phyloP scores from a whole-genome alignment of 371 early-diverging fungal genomes.

The Racocetra persica region DNA sequence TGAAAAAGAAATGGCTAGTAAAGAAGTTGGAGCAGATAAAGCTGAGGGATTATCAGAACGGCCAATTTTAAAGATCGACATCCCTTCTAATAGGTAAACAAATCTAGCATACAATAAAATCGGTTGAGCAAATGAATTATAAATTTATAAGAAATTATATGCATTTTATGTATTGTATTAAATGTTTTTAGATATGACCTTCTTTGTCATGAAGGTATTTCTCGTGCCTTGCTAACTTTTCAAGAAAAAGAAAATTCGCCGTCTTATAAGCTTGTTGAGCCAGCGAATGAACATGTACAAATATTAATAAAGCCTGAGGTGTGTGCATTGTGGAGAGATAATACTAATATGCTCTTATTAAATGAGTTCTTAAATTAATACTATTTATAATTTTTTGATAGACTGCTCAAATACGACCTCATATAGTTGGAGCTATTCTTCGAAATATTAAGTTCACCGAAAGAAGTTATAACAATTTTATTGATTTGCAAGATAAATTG shows the following conservation, averaged over 20 bases:
- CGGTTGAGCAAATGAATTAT: too few species aligned
- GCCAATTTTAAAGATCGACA: slow-evolving; percentile 96
- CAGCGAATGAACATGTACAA: slow-evolving; percentile 67
- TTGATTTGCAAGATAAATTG: slow-evolving; percentile 99
- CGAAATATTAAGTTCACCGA: slow-evolving; percentile 88
- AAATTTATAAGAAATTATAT: slow-evolving; percentile 29
- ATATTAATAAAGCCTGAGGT: slow-evolving; percentile 78
- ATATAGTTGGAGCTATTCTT: slow-evolving; percentile 94
- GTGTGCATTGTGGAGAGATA: background rate
- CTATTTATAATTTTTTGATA: slow-evolving; percentile 44
- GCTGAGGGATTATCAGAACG: slow-evolving; percentile 78
- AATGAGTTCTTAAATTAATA: background rate
- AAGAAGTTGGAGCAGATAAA: slow-evolving; percentile 62
- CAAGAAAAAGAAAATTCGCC: slow-evolving; percentile 74
- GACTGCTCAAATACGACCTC: slow-evolving; percentile 86
- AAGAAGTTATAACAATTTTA: slow-evolving; percentile 92
- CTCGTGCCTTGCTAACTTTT: slow-evolving; percentile 87
- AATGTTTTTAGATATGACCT: slow-evolving; percentile 83
- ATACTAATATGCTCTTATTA: background rate
- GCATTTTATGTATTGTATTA: background rate
- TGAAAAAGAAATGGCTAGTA: slow-evolving; percentile 75
- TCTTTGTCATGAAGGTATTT: slow-evolving; percentile 94
- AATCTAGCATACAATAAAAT: too few species aligned
- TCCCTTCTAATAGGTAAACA: slow-evolving; percentile 97
- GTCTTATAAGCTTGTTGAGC: slow-evolving; percentile 64